Evolutionary conservation across 2,329 filamentous ascomycete species (phyloP), one percentile per base, ranked within the genome.

Genomic region (Raffaelea deltoideospora): DNA sequence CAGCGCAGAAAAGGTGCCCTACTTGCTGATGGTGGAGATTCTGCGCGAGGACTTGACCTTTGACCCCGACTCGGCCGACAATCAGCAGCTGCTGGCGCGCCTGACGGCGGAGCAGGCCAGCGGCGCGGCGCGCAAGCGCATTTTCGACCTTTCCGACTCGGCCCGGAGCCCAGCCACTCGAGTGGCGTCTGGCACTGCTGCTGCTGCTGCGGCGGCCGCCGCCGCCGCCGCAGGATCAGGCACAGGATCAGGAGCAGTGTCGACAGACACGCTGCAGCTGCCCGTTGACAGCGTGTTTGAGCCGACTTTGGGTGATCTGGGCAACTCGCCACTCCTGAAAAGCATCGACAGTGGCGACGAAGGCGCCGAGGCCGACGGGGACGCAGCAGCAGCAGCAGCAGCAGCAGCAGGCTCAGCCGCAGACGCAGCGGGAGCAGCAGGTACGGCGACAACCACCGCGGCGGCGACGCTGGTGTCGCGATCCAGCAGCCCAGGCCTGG

Each of bases 1-100:
- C 55, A 90, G 83, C 52, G 83, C 83, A 5, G 82, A 90, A 53
- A 81, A 86, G 52, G 83, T 90, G 31, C 83, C 83, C 1, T 90
- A 86, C 55, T 57, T 90, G 34, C 65, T 90, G 21, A 87, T 90
- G 81, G 73, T 88, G 3, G 83, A 90, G 51, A 76, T 90, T 18
- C 58, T 90, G 33, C 65, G 78, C 19, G 82, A 88, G 45, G 83
- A 90, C 49, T 88, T 90, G 50, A 77, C 78, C 24, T 90, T 90
- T 48, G 77, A 88, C 47, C 80, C 82, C 1, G 73, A 79, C 23
- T 78, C 75, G 1, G 63, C 69, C 21, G 78, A 84, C 43, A 90
- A 90, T 47, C 68, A 79, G 49, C 65, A 71, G 36, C 58, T 90
- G 18, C 54, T 81, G 24, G 57, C 60, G 10, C 69, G 58, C 8